phyloP scores from a whole-genome alignment of 2,329 filamentous ascomycete species.

The Ceratocystis huliohia region DNA sequence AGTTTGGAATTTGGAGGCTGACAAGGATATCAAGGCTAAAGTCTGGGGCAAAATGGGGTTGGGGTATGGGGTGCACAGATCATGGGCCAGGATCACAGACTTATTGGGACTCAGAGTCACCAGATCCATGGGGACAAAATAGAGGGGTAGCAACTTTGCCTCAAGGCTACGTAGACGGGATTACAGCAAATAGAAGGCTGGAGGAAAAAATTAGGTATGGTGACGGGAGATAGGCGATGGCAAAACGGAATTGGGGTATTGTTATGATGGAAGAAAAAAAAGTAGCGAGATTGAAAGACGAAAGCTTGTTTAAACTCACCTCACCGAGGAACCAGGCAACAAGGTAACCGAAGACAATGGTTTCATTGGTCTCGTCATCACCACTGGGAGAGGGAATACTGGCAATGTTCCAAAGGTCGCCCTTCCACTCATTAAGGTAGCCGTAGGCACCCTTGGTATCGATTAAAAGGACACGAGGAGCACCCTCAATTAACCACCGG shows the following conservation, averaged over 20 bases:
- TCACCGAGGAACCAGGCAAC: slow-evolving; percentile 98
- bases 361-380: slow-evolving; percentile 93
- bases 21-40: background rate
- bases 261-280: background rate
- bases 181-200: background rate
- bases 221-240: background rate
- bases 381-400: slow-evolving; percentile 86
- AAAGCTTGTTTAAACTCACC: slow-evolving; percentile 39
- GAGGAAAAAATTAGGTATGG: background rate
- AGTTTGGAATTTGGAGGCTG: slow-evolving; percentile 19
- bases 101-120: slow-evolving; percentile 11
- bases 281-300: no score
- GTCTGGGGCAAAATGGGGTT: slow-evolving; percentile 15
- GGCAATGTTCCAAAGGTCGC: slow-evolving; percentile 83
- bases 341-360: slow-evolving; percentile 92
- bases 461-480: slow-evolving; percentile 83
- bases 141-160: slow-evolving; percentile 7
- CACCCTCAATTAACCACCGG: slow-evolving; percentile 94
- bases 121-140: slow-evolving; percentile 1
- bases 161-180: background rate
- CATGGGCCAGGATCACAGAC: slow-evolving; percentile 17
- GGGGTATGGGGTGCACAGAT: slow-evolving; percentile 11
- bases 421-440: slow-evolving; percentile 92
- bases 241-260: background rate
- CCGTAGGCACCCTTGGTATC: slow-evolving; percentile 88